Evolutionary conservation across 768 basidiomycete species (phyloP).

Genomic region (Suillus spraguei): DNA sequence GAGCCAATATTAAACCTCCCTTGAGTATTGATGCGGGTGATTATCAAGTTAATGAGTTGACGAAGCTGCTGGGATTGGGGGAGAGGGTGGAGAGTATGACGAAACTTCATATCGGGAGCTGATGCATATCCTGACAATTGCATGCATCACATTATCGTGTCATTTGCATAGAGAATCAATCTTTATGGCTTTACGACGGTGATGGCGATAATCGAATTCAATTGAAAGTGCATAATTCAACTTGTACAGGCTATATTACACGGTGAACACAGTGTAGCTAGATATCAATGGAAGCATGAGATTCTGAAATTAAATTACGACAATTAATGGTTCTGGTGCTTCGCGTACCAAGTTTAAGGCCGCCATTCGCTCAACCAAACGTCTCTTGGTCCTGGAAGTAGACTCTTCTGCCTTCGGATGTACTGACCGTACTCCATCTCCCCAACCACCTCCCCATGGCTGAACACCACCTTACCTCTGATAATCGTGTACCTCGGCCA

Average conservation of each 20-base stretch:
- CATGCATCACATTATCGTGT: neutral
- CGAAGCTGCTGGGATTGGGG: neutral
- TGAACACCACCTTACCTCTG: constrained; percentile 21
- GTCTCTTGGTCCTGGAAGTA: constrained; percentile 15
- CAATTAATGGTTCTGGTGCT: neutral
- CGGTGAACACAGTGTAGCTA: constrained; percentile 11
- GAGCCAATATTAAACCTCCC: neutral
- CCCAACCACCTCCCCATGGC: constrained; percentile 20
- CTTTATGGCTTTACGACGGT: neutral
- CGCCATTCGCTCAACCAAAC: constrained; percentile 17
- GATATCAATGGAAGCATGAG: constrained; percentile 28
- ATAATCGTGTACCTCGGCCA: no score
- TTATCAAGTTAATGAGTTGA: neutral
- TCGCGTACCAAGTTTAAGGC: constrained; percentile 1
- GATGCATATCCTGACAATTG: neutral
- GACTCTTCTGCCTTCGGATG: constrained; percentile 15
- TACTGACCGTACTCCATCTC: constrained; percentile 18
- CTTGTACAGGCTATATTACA: neutral
- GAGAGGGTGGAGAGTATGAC: neutral
- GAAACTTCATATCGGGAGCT: neutral
- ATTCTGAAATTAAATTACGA: constrained; percentile 27
- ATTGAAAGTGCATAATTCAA: neutral
- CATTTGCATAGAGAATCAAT: neutral
- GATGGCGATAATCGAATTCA: neutral
- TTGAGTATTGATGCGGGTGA: neutral